Conservation (phyloP, 495 filamentous ascomycete genomes). For the Penicillium lividum region DNA sequence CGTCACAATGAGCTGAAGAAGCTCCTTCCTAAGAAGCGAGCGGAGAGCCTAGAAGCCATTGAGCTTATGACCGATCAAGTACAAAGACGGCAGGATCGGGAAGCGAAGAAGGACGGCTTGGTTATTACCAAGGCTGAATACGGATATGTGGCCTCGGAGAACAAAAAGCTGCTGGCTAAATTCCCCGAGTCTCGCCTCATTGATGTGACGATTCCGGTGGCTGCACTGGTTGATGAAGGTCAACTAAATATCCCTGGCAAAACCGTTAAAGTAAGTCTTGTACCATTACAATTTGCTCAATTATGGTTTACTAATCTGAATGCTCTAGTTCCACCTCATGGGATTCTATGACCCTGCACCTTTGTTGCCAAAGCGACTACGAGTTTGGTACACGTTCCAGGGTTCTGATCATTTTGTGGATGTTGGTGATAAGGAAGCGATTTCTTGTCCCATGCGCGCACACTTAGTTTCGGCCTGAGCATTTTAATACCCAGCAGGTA, state of each 20-base stretch:
- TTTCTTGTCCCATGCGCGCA: slow-evolving; percentile 40
- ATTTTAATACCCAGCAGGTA: neutral
- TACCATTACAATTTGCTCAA: neutral
- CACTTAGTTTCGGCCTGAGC: slow-evolving; percentile 28
- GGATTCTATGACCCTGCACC: slow-evolving; percentile 62
- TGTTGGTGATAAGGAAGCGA: slow-evolving; percentile 46
- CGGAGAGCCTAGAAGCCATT: slow-evolving; percentile 54
- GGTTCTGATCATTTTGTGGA: slow-evolving; percentile 48
- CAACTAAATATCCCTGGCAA: slow-evolving; percentile 48
- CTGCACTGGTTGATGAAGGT: slow-evolving; percentile 46
- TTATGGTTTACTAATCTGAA: slow-evolving; percentile 14
- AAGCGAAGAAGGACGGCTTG: slow-evolving; percentile 39
- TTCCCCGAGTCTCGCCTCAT: slow-evolving; percentile 31
- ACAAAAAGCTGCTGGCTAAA: slow-evolving; percentile 27
- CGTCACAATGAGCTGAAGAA: slow-evolving; percentile 43
- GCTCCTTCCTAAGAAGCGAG: slow-evolving; percentile 42
- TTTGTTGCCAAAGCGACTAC: slow-evolving; percentile 50
- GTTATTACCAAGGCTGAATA: slow-evolving; percentile 47
- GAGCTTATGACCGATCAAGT: slow-evolving; percentile 54
- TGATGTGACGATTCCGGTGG: slow-evolving; percentile 53
- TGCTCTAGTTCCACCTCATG: slow-evolving; percentile 48
- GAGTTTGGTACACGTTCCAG: slow-evolving; percentile 54
- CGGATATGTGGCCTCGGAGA: slow-evolving; percentile 35
- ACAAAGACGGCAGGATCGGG: slow-evolving; percentile 44
- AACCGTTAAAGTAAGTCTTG: slow-evolving; percentile 39